Evolutionary conservation across 169 alveolate genomes (phyloP), one percentile per base, ranked within the genome.

Genomic region (Plasmodium gaboni): DNA sequence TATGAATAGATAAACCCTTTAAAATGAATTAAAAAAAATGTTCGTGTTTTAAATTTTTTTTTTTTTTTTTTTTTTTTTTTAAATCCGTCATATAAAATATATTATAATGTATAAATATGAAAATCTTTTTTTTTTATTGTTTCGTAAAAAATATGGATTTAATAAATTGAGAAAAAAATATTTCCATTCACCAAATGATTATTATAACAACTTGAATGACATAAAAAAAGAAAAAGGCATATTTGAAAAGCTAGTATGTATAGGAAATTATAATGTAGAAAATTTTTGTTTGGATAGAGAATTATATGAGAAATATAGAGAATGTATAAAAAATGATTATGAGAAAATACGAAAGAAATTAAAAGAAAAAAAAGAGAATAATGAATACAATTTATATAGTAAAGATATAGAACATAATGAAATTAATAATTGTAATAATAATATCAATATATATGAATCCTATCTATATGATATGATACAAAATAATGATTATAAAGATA

Each of bases 401-500:
- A 32, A 32, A 32, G 5, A 32, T 32, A 3, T 32, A 32, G 6
- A 32, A 32, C 42, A 32, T 6, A 1, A 32, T 32, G 42, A 32
- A 32, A 3, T 6, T 32, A 32, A 32, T 32, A 32, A 3, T 32
- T 32, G 42, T 32, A 32, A 32, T 32, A 32, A 19, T 15, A 10
- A 38, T 60, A 22, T 15, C 0, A 59, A 53, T 26, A 7, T 13
- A 8, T 76, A 76, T 24, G 78, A 76, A 12, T 38, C 48, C 28
- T 59, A 76, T 19, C 24, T 76, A 26, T 76, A 63, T 69, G 70
- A 76, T 8, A 64, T 74, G 32, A 9, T 76, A 51, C 44, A 46
- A 24, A 76, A 76, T 50, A 48, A 76, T 48, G 60, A 61, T 38
- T 64, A 64, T 68, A 48, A 65, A 15, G 76, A 76, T 50, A 26